phyloP scores from a whole-genome alignment of 2,329 filamentous ascomycete genomes.

The Trichothecium roseum region DNA sequence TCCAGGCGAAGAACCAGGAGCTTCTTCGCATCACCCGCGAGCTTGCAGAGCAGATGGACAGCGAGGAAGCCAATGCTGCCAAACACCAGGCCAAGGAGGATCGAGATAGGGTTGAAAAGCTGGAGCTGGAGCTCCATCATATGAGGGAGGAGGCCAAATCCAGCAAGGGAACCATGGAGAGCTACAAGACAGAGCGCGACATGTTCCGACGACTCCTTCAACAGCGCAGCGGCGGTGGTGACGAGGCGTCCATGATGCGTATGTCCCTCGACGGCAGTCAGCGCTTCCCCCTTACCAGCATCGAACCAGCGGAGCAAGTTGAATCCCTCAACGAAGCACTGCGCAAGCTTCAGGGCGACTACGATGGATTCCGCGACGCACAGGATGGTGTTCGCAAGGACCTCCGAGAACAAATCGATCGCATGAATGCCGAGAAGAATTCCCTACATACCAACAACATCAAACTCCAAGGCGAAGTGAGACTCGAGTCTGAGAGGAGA shows the following conservation, averaged over 20 bases:
- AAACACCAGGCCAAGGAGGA: constrained; percentile 54
- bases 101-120: constrained; percentile 60
- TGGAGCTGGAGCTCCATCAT: constrained; percentile 63
- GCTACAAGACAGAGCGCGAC: constrained; percentile 89
- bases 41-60: constrained; percentile 82
- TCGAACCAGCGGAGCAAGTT: constrained; percentile 44
- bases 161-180: constrained; percentile 75
- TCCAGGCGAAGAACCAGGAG: constrained; percentile 82
- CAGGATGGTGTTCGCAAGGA: constrained; percentile 71
- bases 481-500: constrained; percentile 71
- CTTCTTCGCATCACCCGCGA: constrained; percentile 74
- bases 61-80: constrained; percentile 66
- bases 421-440: constrained; percentile 71
- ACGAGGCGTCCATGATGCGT: constrained; percentile 60
- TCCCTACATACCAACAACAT: constrained; percentile 74
- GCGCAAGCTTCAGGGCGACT: constrained; percentile 80
- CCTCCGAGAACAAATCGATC: constrained; percentile 75
- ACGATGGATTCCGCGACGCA: constrained; percentile 82
- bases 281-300: constrained; percentile 45
- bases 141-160: constrained; percentile 77
- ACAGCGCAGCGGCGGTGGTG: constrained; percentile 50
- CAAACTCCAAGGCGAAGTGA: constrained; percentile 68
- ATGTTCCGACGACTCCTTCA: constrained; percentile 95
- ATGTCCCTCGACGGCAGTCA: constrained; percentile 53
- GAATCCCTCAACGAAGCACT: constrained; percentile 63